These are phyloP conservation scores for Aspergillus saccharolyticus DNA, from an alignment of 495 filamentous ascomycete genomes.

Conservation along the genomic window DNA sequence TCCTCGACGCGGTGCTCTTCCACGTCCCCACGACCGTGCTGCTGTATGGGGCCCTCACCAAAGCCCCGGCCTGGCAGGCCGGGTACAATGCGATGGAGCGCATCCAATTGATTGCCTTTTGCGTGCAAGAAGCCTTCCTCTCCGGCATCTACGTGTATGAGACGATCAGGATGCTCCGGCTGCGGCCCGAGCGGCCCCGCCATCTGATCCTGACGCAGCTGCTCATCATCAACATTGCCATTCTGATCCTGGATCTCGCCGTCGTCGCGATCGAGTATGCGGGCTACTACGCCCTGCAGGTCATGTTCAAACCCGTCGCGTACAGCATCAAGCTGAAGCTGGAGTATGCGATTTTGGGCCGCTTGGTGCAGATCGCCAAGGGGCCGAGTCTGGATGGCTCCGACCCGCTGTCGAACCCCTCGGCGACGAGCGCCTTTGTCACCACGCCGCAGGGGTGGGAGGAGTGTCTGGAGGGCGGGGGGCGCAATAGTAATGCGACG, in stretches of 20 bases:
- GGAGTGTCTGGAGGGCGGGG: neutral
- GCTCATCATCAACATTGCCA: constrained; percentile 44
- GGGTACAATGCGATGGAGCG: constrained; percentile 49
- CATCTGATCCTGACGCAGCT: constrained; percentile 39
- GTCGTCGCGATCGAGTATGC: constrained; percentile 44
- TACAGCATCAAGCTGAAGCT: constrained; percentile 53
- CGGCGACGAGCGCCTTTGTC: neutral
- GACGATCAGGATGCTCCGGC: constrained; percentile 40
- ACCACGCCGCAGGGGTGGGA: neutral
- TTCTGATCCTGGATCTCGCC: constrained; percentile 44
- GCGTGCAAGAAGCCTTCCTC: constrained; percentile 51
- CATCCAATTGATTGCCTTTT: constrained; percentile 49
- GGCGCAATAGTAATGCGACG: neutral
- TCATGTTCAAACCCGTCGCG: constrained; percentile 45
- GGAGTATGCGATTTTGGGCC: constrained; percentile 49
- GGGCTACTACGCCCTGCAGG: constrained; percentile 43
- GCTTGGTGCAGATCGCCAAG: constrained; percentile 35
- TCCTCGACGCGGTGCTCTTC: constrained; percentile 39
- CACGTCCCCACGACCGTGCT: constrained; percentile 40
- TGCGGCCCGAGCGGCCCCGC: constrained; percentile 23
- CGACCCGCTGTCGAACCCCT: neutral
- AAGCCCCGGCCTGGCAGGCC: constrained; percentile 21
- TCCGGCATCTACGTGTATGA: constrained; percentile 54
- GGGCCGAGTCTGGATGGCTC: neutral
- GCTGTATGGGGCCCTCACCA: constrained; percentile 32